Evolutionary conservation across 2,329 filamentous ascomycete species (phyloP), one percentile per base, ranked within the genome.

Genomic region (Xylaria sp.): DNA sequence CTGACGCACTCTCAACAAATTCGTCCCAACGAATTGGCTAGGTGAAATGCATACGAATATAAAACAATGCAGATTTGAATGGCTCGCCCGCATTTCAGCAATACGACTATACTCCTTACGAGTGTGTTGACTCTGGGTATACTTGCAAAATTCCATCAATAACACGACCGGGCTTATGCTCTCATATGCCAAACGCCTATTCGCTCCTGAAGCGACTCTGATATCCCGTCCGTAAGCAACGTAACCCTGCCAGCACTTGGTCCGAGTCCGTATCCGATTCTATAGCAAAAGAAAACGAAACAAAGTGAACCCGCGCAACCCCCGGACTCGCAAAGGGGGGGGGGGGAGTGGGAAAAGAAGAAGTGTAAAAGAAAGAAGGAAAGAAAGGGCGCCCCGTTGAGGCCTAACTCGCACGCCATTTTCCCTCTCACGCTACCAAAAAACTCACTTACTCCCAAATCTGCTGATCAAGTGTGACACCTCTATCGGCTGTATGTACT

Each of bases 221-320:
- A 54, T 59, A 62, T 60, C 54, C 63, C 61, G 49, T 65, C 58
- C 66, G 59, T 39, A 55, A 62, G 62, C 62, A 66, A 68, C 62
- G 63, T 59, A 64, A 67, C 68, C 66, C 65, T 65, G 61, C 66
- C 69, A 71, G 69, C 69, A 69, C 69, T 71, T 71, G 69, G 69
- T 70, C 62, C 64, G 63, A 70, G 69, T 65, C 63, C 64, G 67
- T 64, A 60, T 67, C 67, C 49, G 56, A 39, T 56, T 70, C 66
- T 70, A 69, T 70, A 21, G 20, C 57, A 56, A 42, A 39, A 56
- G 21, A 19, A 52, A 22, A 56, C 45, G 17, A 47, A 48, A 45
- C 50, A 53, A 13, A 42, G 47, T 21, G 19, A 48, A 44, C 54
- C 50, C 17, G n/a, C n/a, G n/a, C n/a, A n/a, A n/a, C n/a, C n/a